Evolutionary conservation across 768 basidiomycete species (phyloP).

Genomic region (Amanita thiersii): DNA sequence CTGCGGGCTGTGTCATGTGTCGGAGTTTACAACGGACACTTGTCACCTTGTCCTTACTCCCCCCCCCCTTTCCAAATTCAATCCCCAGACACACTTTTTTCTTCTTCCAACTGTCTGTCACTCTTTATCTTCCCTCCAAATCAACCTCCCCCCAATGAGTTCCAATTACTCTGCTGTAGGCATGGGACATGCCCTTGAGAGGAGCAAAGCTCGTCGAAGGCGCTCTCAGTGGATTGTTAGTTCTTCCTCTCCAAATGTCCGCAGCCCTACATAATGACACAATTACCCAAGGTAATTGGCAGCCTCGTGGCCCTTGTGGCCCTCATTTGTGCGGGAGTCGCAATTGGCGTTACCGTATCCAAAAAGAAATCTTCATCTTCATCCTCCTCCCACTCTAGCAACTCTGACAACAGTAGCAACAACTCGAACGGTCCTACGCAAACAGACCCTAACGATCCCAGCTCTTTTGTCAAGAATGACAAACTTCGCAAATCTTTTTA

Average conservation of each 20-base stretch:
- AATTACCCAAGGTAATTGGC: slow-evolving; percentile 42
- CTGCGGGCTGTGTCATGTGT: no score
- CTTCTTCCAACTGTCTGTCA: slow-evolving; percentile 8
- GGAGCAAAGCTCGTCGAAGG: slow-evolving; percentile 19
- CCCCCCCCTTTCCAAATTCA: no score
- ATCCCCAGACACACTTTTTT: no score
- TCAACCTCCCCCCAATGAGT: background rate
- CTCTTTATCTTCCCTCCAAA: slow-evolving; percentile 3
- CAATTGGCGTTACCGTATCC: slow-evolving; percentile 57
- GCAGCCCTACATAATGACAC: background rate
- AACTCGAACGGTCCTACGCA: slow-evolving; percentile 3
- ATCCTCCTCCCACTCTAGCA: slow-evolving; percentile 9
- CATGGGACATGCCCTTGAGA: slow-evolving; percentile 22
- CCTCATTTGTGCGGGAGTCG: slow-evolving; percentile 50
- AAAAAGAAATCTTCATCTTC: slow-evolving; percentile 32
- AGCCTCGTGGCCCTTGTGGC: slow-evolving; percentile 36
- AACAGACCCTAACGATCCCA: slow-evolving; percentile 46
- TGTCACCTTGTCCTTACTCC: no score
- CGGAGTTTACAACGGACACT: no score
- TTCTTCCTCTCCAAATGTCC: slow-evolving; percentile 9
- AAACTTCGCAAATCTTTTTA: slow-evolving; percentile 69
- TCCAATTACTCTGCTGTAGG: slow-evolving; percentile 6
- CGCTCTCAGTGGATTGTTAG: slow-evolving; percentile 55
- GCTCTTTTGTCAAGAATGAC: slow-evolving; percentile 59
- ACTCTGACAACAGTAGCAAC: slow-evolving; percentile 4